These are phyloP conservation scores for Yarrowia porcina DNA, from an alignment of 805 yeast genomes.

Conservation along the genomic window DNA sequence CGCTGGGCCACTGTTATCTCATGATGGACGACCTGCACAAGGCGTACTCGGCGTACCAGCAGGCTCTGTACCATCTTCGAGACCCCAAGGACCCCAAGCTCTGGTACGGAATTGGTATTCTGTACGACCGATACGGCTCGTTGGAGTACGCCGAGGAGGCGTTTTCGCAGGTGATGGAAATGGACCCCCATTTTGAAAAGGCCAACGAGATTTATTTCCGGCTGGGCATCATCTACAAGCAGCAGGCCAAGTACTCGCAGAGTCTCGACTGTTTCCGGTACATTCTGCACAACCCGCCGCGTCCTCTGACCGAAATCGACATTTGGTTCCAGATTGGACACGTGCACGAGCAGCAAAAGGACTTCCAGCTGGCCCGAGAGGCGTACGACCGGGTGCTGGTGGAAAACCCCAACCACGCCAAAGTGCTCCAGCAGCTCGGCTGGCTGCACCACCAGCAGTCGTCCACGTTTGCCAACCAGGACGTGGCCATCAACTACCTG, in stretches of 20 bases:
- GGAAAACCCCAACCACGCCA: constrained; percentile 91
- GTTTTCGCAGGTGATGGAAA: constrained; percentile 88
- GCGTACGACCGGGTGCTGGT: constrained; percentile 91
- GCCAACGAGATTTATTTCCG: constrained; percentile 95
- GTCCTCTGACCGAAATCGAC: constrained; percentile 93
- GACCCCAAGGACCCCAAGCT: constrained; percentile 94
- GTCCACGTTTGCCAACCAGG: constrained; percentile 70
- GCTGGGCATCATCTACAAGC: constrained; percentile 93
- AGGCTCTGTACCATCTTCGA: constrained; percentile 84
- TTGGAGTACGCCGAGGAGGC: constrained; percentile 98
- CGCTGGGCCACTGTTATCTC: constrained; percentile 87
- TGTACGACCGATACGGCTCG: constrained; percentile 94
- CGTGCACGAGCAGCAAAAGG: constrained; percentile 89
- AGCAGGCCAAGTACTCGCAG: constrained; percentile 79
- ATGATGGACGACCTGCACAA: constrained; percentile 95
- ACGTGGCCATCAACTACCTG: constrained; percentile 74
- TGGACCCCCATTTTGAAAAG: constrained; percentile 95
- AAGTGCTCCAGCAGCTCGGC: constrained; percentile 92
- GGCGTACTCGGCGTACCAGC: constrained; percentile 95
- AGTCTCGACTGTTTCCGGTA: constrained; percentile 94
- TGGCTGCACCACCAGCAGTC: constrained; percentile 81
- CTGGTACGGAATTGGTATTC: constrained; percentile 98
- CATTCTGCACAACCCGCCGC: constrained; percentile 86
- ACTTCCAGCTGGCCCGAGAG: constrained; percentile 86
- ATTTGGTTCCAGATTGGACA: constrained; percentile 99